Evolutionary conservation across 2,329 filamentous ascomycete species (phyloP), one percentile per base, ranked within the genome.

Genomic region (Xylaria digitata): DNA sequence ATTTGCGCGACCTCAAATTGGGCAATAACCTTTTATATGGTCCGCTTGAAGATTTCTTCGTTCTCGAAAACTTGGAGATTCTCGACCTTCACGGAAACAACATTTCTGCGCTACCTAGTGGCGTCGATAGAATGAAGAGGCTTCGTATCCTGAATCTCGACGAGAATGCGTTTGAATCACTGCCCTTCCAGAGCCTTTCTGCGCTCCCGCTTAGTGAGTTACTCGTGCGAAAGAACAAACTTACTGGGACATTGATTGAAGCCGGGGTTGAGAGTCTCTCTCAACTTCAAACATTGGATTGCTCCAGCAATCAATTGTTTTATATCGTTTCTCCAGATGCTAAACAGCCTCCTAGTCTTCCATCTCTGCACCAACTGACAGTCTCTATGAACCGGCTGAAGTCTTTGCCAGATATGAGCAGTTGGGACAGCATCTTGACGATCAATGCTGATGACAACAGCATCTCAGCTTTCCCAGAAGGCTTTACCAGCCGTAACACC

Each of bases 61-160:
- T 86, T 23, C 82, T 98, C 17, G 81, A 79, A 42, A 88, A 89
- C 57, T 83, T 99, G 0, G 94, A 97, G 77, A 85, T 89, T 19
- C 82, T 98, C 8, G 94, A 98, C 70, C 75, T 98, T 8, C 92
- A 93, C 69, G 87, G 87, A 15, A 99, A 99, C 79, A 87, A 89
- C 67, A 84, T 99, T 21, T 88, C 90, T 7, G 83, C 84, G 1
- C 82, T 99, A 17, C 92, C 94, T 0, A 80, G 85, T 9, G 86
- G 86, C 13, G 76, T 97, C 1, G 84, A 85, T n/a, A 86, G 87
- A 32, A 85, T 98, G 69, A 81, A 82, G 2, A 86, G 86, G 26
- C 85, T 99, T 34, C 89, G 92, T 30, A 86, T 92, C 9, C 81
- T 98, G 57, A 95, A 97, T 75, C 77, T 97, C 23, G 89, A 90